Conservation (phyloP, 106 monocot genomes). For the Phalaenopsis equestris region DNA sequence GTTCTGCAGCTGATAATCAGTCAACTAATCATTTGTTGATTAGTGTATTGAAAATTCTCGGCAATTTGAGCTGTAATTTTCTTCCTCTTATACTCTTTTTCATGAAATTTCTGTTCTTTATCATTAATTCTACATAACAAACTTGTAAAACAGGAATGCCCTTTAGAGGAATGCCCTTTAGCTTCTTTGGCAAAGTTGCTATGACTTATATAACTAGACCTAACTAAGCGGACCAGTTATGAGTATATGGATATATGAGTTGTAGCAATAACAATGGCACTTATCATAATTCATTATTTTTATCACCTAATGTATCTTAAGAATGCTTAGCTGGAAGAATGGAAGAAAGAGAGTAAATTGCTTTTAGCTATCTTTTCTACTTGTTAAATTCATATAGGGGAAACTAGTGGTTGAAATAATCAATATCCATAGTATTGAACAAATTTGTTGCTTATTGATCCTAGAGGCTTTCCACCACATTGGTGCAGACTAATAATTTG, state of each 20-base stretch:
- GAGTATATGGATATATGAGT: neutral
- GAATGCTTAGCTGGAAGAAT: neutral
- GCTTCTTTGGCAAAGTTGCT: neutral
- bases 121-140: neutral
- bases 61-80: slow-evolving; percentile 40
- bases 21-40: slow-evolving; percentile 35
- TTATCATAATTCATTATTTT: neutral
- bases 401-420: neutral
- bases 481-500: neutral
- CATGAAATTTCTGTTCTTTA: neutral
- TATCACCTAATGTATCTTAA: neutral
- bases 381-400: neutral
- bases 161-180: neutral
- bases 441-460: slow-evolving; percentile 1
- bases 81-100: neutral
- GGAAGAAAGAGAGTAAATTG: neutral
- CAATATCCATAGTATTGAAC: neutral
- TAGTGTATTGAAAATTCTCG: slow-evolving; percentile 39
- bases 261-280: too few relatives aligned
- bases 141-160: neutral
- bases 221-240: neutral
- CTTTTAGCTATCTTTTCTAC: neutral
- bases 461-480: neutral
- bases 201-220: neutral
- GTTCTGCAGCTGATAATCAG: slow-evolving; percentile 21